Evolutionary conservation across 768 basidiomycete species (phyloP).

Genomic region (Naganishia vaughanmartiniae): DNA sequence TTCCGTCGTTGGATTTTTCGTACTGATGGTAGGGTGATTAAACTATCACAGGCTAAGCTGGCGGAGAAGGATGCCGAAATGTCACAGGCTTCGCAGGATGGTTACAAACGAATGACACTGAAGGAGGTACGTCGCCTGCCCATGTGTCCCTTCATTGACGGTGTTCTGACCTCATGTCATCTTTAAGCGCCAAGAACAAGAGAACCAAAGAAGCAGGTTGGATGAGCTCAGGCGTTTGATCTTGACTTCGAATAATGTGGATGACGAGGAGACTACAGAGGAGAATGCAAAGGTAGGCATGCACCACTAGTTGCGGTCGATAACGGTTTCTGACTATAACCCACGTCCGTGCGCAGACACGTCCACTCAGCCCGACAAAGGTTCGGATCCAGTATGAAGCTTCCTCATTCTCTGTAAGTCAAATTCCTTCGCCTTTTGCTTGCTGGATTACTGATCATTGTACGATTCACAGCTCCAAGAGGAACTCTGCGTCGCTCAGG

Average conservation of each 20-base stretch:
- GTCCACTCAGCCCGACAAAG: slow-evolving; percentile 68
- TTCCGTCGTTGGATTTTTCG: slow-evolving; percentile 54
- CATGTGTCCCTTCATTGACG: not conserved
- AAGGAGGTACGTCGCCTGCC: slow-evolving; percentile 13
- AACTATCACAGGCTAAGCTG: slow-evolving; percentile 31
- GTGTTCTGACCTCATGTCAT: not conserved
- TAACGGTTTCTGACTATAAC: not conserved
- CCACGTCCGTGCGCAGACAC: slow-evolving; percentile 27
- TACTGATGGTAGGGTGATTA: not conserved
- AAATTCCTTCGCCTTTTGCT: not conserved
- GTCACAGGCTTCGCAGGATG: slow-evolving; percentile 67
- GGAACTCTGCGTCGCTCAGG: slow-evolving; percentile 74
- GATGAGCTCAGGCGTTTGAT: slow-evolving; percentile 50
- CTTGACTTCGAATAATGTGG: slow-evolving; percentile 72
- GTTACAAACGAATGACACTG: slow-evolving; percentile 61
- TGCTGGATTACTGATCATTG: slow-evolving; percentile 46
- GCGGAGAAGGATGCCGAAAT: slow-evolving; percentile 67
- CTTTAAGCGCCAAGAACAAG: slow-evolving; percentile 38
- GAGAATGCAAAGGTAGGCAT: slow-evolving; percentile 16
- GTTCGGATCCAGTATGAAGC: slow-evolving; percentile 67
- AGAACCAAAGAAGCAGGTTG: slow-evolving; percentile 42
- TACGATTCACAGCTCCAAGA: slow-evolving; percentile 67
- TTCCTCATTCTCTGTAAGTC: slow-evolving; percentile 15
- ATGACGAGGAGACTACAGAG: slow-evolving; percentile 32
- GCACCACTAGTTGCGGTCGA: too few species aligned